Base-by-base conservation (phyloP, 2,329 filamentous ascomycete species). In the Clonostachys byssicola region DNA sequence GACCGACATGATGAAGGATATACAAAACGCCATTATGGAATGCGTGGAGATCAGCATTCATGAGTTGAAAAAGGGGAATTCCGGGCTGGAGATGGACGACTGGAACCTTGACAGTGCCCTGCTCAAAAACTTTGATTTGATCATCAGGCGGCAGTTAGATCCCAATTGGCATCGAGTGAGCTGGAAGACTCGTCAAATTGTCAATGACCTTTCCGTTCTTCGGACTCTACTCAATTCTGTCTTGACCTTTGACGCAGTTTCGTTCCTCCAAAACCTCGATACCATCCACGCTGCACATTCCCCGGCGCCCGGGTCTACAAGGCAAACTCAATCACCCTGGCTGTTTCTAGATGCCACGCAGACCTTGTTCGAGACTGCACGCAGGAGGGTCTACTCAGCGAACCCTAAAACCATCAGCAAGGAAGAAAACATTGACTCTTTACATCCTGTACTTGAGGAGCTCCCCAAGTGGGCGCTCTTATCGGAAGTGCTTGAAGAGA, bases 81-180 rank as follows among this genome's bases (percentile, higher is more conserved):
- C 84, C 2, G 92, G 91, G 3, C 73, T 99, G 7, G 92, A 97
- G 56, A 92, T 97, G 83, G 92, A 95, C 50, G 92, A 96, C 60
- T 97, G 92, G 92, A 96, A 90, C 44, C 75, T 96, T 16, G 92
- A 97, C 64, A 96, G 89, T 60, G 92, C 92, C 35, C 70, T 97
- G 51, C 87, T 96, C 54, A 89, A 87, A 60, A 95, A 91, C 58
- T 99, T 99, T 63, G 94, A 97, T 63, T 75, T 88, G 50, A 86
- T 92, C 47, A 84, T 99, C 44, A 81, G 92, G 51, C 81, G 92
- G 49, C 94, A 99, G 65, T 73, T 99, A 16, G 92, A 97, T 60
- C 92, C 92, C 5, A 92, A 97, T 49, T 99, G 94, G 94, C 94
- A 99, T 70, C 83, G 94, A 46, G 89, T 96, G 45, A 96, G 88